These are phyloP conservation scores for Actinomortierella ambigua DNA, from an alignment of 371 early-diverging fungal species.

Conservation along the genomic window DNA sequence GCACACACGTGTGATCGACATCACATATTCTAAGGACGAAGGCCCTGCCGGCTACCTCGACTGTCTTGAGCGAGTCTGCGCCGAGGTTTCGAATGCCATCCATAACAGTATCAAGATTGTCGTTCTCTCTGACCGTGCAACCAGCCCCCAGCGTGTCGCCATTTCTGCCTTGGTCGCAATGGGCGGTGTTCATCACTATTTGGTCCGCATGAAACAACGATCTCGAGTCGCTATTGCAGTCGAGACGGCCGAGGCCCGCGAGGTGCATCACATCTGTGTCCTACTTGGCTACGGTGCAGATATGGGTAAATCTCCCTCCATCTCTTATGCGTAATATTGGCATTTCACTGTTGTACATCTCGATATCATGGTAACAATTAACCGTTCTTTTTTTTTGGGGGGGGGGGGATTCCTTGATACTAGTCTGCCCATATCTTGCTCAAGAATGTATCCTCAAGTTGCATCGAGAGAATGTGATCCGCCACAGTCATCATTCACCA, in stretches of 20 bases:
- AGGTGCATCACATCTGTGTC: conserved; percentile 96
- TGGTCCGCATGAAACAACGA: conserved; percentile 88
- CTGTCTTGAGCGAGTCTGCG: conserved; percentile 85
- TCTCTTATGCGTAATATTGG: conserved; percentile 9
- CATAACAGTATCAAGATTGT: conserved; percentile 80
- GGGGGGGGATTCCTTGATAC: too few relatives aligned
- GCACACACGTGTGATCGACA: conserved; percentile 85
- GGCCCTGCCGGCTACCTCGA: conserved; percentile 79
- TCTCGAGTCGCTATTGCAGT: conserved; percentile 87
- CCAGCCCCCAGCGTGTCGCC: conserved; percentile 77
- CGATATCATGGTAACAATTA: too few relatives aligned
- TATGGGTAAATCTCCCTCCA: conserved; percentile 54
- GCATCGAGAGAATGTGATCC: conserved; percentile 79
- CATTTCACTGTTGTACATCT: background rate
- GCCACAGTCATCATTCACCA: conserved; percentile 52
- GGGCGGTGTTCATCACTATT: conserved; percentile 95
- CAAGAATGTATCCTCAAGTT: conserved; percentile 89
- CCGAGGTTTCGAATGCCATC: conserved; percentile 82
- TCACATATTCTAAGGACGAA: conserved; percentile 78
- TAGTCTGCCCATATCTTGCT: conserved; percentile 90
- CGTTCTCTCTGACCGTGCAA: conserved; percentile 81
- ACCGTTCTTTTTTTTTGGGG: too few relatives aligned
- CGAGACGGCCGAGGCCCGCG: conserved; percentile 95
- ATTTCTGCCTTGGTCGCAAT: conserved; percentile 87
- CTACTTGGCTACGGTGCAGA: conserved; percentile 98